Evolutionary conservation across 257 asterid species (phyloP).

Genomic region (Nemophila menziesii): DNA sequence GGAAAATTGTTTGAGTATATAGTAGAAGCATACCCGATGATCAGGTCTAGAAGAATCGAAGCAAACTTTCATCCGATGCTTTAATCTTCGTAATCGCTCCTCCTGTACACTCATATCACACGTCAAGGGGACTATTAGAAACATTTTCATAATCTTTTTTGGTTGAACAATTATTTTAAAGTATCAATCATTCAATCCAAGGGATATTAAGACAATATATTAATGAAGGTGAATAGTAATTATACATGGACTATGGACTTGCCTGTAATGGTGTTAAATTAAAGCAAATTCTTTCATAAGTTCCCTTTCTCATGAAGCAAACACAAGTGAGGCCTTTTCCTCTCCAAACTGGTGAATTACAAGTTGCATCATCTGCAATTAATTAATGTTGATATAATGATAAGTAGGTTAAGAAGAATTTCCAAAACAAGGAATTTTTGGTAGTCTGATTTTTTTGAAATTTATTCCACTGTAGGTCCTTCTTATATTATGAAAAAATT

Average conservation of each 20-base stretch:
- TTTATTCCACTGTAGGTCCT: too few relatives aligned
- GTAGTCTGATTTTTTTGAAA: too few relatives aligned
- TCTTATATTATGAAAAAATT: too few relatives aligned
- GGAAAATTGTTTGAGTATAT: not conserved
- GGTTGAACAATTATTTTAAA: not conserved
- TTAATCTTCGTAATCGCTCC: slow-evolving; percentile 62
- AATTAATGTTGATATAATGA: too few relatives aligned
- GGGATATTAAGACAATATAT: too few relatives aligned
- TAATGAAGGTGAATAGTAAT: not conserved
- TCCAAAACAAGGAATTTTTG: too few relatives aligned
- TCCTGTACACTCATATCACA: slow-evolving; percentile 23
- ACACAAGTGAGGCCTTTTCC: slow-evolving; percentile 63
- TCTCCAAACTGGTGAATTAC: slow-evolving; percentile 47
- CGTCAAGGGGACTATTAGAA: not conserved
- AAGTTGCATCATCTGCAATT: slow-evolving; percentile 38
- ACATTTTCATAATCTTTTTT: not conserved
- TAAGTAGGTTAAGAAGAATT: too few relatives aligned
- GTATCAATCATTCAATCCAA: not conserved
- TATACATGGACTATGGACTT: slow-evolving; percentile 19
- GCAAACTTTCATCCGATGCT: slow-evolving; percentile 48
- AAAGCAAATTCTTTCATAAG: slow-evolving; percentile 30
- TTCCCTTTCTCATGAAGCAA: slow-evolving; percentile 66
- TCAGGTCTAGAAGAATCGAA: slow-evolving; percentile 63
- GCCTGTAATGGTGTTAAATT: slow-evolving; percentile 59
- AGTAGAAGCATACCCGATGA: slow-evolving; percentile 56